Conservation (phyloP, 169 alveolate genomes). For the Cyclospora cayetanensis region DNA sequence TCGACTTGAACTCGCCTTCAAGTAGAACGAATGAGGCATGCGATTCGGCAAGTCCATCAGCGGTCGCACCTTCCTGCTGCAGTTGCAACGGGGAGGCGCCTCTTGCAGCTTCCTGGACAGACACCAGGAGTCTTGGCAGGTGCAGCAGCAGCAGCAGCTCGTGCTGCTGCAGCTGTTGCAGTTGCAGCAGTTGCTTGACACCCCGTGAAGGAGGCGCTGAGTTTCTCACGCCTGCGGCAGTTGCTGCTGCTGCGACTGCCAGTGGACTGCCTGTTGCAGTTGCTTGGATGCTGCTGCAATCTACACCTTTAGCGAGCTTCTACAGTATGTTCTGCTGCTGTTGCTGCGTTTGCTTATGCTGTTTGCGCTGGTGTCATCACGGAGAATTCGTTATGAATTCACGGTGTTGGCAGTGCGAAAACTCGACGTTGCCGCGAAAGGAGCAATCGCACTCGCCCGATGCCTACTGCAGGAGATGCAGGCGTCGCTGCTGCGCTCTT, state of each 20-base stretch:
- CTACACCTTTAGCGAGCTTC: background rate
- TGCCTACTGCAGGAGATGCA: conserved; percentile 14
- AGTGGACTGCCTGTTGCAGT: conserved; percentile 8
- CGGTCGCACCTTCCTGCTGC: too few relatives aligned
- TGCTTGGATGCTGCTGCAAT: conserved; percentile 35
- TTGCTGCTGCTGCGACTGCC: conserved; percentile 32
- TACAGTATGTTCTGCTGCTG: conserved; percentile 17
- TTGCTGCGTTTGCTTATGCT: background rate
- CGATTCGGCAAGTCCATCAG: too few relatives aligned
- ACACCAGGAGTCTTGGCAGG: background rate
- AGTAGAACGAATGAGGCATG: too few relatives aligned
- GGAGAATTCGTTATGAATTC: background rate
- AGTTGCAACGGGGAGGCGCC: too few relatives aligned
- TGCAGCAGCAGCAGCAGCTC: conserved; percentile 43
- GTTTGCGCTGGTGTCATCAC: background rate
- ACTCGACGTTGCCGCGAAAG: background rate
- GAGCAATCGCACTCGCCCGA: background rate
- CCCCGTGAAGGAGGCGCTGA: background rate
- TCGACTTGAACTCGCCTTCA: too few relatives aligned
- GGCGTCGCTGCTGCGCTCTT: conserved; percentile 28
- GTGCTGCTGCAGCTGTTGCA: conserved; percentile 11
- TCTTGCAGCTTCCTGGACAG: too few relatives aligned
- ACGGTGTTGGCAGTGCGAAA: background rate
- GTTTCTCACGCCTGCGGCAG: background rate
- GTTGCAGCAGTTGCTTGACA: conserved; percentile 3